A percentile compares a stretch with the other conserved stretches of the same genome.
These are phyloP conservation scores for Skeletonema marinoi DNA, from an alignment of 108 stramenopile species.

Conservation along the genomic window DNA sequence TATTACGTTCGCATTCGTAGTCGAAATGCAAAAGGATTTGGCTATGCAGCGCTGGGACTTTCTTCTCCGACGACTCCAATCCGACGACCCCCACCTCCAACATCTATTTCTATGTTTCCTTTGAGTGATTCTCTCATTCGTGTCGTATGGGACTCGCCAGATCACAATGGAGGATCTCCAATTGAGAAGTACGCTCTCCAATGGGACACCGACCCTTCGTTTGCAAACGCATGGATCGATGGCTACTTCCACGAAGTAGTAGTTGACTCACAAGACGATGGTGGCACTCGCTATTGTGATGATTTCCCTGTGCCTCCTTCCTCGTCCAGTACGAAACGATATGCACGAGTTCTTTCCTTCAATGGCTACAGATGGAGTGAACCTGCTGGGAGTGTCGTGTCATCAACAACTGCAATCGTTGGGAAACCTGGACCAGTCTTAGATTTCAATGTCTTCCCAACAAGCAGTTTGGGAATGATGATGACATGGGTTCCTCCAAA, in stretches of 20 bases:
- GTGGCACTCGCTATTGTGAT: conserved; percentile 45
- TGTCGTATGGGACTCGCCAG: conserved; percentile 64
- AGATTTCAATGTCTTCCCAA: conserved; percentile 38
- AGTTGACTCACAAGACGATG: conserved; percentile 10
- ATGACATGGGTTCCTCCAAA: conserved; percentile 69
- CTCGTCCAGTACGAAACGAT: conserved; percentile 50
- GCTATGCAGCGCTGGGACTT: conserved; percentile 34
- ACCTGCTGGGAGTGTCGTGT: not conserved
- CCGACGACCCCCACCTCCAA: conserved; percentile 52
- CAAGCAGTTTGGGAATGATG: conserved; percentile 70
- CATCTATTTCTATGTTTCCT: conserved; percentile 50
- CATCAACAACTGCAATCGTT: conserved; percentile 18
- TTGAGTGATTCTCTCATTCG: conserved; percentile 69
- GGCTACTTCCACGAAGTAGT: conserved; percentile 28
- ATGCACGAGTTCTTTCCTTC: conserved; percentile 70
- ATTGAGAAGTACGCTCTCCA: conserved; percentile 70
- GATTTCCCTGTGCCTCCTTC: conserved; percentile 62
- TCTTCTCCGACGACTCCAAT: conserved; percentile 59
- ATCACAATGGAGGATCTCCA: conserved; percentile 61
- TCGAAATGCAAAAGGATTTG: conserved; percentile 66
- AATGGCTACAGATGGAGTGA: conserved; percentile 75
- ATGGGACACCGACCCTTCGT: conserved; percentile 62
- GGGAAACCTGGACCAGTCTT: conserved; percentile 41
- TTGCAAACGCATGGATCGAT: conserved; percentile 41
- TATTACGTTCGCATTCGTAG: conserved; percentile 58